Evolutionary conservation across 148 eudicot genomes (phyloP), one percentile per base, ranked within the genome.

Genomic region (Pharnaceum exiguum): DNA sequence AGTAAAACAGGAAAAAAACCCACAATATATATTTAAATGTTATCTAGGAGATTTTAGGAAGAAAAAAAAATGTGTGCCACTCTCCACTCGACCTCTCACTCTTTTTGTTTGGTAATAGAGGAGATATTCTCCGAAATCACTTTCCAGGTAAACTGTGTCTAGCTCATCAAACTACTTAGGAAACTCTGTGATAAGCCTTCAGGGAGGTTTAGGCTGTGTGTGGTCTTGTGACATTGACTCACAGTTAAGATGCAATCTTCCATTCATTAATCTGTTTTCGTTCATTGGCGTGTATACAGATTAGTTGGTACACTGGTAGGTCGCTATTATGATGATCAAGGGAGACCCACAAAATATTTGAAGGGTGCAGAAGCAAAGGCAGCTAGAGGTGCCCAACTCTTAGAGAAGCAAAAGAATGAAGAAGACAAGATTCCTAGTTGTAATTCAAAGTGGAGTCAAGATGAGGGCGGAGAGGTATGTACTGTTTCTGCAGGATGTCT

Each of bases 291-390:
- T 51, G n/a, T 23, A 39, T 44, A 48, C 79, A 89, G 90, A 77
- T 79, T 46, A 73, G 80, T 75, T 19, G 99, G 99, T 30, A 83
- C 67, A 73, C 75, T 93, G 43, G 78, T 88, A 23, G 99, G 99
- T 19, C 84, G 89, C 2, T 93, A 93, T 69, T 93, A 93, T 40
- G 81, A 83, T 57, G 62, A 51, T 27, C 56, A 79, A 49, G 96
- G 96, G 51, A 70, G 61, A 12, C 85, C 99, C 38, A 85, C 91
- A 29, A 93, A 93, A 58, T 73, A 93, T 61, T 70, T 88, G 74
- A 83, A 86, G 71, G 95, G 83, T 63, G 96, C 81, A 32, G 99
- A 88, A 80, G 83, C 91, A 55, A 93, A 93, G 83, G 96, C 96
- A 21, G 94, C 86, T 27, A 77, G 90, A 74, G 99, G 99, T 39